phyloP scores from a whole-genome alignment of 192 early-diverging fungal genomes.

The Coemansia sp. region DNA sequence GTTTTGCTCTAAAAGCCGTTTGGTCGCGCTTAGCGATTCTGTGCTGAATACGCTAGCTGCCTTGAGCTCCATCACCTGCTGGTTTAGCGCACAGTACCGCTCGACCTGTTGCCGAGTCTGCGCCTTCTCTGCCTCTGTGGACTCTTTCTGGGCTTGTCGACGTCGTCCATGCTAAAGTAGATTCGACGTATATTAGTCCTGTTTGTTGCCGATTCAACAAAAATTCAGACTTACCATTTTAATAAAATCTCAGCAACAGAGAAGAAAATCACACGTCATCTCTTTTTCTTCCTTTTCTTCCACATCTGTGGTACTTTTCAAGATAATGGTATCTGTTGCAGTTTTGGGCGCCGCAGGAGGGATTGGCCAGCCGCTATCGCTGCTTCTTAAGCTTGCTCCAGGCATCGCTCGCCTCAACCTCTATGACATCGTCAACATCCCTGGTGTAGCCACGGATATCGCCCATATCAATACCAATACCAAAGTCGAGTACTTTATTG shows the following conservation, averaged over 20 bases:
- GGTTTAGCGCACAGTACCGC: constrained; percentile 44
- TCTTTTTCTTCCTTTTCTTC: not conserved
- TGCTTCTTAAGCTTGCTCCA: constrained; percentile 87
- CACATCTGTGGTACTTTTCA: not conserved
- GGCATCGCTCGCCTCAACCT: constrained; percentile 79
- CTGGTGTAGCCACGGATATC: constrained; percentile 93
- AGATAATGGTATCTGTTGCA: constrained; percentile 41
- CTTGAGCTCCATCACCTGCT: constrained; percentile 21
- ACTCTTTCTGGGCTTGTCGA: constrained; percentile 30
- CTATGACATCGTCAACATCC: constrained; percentile 93
- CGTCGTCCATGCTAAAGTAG: constrained; percentile 36
- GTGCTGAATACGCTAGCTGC: constrained; percentile 17
- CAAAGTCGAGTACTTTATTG: constrained; percentile 47
- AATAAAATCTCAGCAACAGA: not conserved
- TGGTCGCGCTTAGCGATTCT: constrained; percentile 65
- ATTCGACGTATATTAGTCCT: no score
- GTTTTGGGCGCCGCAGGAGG: constrained; percentile 84
- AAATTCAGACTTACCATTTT: no score
- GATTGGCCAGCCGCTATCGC: constrained; percentile 95
- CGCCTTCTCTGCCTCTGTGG: constrained; percentile 25
- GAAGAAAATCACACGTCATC: constrained; percentile 1
- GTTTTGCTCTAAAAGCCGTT: constrained; percentile 71
- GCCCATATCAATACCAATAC: constrained; percentile 85
- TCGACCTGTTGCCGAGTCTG: constrained; percentile 33
- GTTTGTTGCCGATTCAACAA: no score